These are phyloP conservation scores for Dimargaris cristalligena DNA, from an alignment of 192 early-diverging fungal species.

Conservation along the genomic window DNA sequence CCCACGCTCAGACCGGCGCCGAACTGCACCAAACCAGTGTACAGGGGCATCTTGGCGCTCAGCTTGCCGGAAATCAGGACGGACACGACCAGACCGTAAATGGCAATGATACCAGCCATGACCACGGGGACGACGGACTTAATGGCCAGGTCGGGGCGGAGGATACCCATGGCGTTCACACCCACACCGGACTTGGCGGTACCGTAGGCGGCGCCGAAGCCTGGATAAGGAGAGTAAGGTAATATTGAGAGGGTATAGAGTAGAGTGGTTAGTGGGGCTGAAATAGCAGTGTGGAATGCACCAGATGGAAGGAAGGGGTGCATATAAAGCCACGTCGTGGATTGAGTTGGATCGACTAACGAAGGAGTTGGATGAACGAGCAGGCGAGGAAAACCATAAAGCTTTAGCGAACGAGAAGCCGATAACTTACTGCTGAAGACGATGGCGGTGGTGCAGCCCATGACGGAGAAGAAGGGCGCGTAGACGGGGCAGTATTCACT, in stretches of 20 bases:
- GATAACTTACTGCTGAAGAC: slow-evolving; percentile 80
- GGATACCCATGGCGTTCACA: slow-evolving; percentile 68
- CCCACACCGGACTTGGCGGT: slow-evolving; percentile 85
- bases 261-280: slow-evolving; percentile 1
- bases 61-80: slow-evolving; percentile 72
- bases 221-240: slow-evolving; percentile 20
- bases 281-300: background rate
- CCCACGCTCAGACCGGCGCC: slow-evolving; percentile 68
- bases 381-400: too few relatives aligned
- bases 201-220: slow-evolving; percentile 82
- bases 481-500: slow-evolving; percentile 61
- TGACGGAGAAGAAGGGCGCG: slow-evolving; percentile 88
- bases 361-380: too few relatives aligned
- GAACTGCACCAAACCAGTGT: slow-evolving; percentile 64
- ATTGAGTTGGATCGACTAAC: too few relatives aligned
- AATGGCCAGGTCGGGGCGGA: slow-evolving; percentile 77
- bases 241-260: background rate
- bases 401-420: too few relatives aligned
- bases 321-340: too few relatives aligned
- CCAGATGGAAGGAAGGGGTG: too few relatives aligned
- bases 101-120: slow-evolving; percentile 98
- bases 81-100: slow-evolving; percentile 94
- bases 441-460: slow-evolving; percentile 81
- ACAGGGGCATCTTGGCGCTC: slow-evolving; percentile 52
- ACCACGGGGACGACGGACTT: slow-evolving; percentile 84